These are phyloP conservation scores for Calonectria pteridis DNA, from an alignment of 2,329 filamentous ascomycete genomes.

Conservation along the genomic window DNA sequence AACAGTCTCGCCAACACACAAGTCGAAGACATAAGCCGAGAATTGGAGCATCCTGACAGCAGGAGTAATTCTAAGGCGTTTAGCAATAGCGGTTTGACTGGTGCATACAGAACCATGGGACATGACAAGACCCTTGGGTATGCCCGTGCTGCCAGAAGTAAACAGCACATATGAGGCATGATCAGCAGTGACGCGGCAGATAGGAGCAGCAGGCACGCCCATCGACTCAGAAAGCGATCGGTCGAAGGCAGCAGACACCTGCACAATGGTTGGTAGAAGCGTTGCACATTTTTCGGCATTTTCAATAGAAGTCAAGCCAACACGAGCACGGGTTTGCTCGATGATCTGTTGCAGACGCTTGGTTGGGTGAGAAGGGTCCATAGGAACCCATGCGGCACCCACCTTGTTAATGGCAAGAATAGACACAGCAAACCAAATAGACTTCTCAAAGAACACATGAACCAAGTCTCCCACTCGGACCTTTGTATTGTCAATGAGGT, in stretches of 20 bases:
- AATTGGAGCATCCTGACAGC: not conserved
- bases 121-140: slow-evolving; percentile 26
- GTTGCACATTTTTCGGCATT: not conserved
- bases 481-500: not conserved
- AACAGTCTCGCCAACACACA: not conserved
- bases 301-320: not conserved
- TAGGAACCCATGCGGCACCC: not conserved
- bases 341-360: not conserved
- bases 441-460: not conserved
- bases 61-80: not conserved
- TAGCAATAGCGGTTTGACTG: not conserved
- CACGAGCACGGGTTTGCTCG: not conserved
- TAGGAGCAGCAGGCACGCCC: not conserved
- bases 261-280: not conserved
- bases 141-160: slow-evolving; percentile 13
- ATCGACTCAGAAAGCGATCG: not conserved
- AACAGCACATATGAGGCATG: not conserved
- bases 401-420: not conserved
- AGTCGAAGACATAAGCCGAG: not conserved
- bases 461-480: not conserved
- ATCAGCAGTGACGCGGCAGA: not conserved
- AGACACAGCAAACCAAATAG: not conserved
- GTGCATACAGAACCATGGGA: slow-evolving; percentile 1
- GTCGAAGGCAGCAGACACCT: not conserved
- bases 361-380: not conserved